Evolutionary conservation across 495 filamentous ascomycete genomes (phyloP).

Genomic region (Trichoderma reesei): DNA sequence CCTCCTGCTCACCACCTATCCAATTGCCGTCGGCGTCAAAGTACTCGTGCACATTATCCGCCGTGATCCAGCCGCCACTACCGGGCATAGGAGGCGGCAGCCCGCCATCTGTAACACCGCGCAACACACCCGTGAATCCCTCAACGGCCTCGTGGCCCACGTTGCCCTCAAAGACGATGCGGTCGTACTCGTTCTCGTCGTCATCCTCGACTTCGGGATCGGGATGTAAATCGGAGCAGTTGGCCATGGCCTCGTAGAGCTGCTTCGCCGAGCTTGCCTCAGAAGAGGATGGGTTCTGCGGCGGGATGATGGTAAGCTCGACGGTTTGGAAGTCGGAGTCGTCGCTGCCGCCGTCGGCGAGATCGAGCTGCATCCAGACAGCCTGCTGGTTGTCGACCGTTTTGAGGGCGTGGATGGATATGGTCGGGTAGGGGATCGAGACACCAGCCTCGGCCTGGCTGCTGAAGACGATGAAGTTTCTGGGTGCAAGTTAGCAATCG

Average conservation of each 20-base stretch:
- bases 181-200: conserved; percentile 43
- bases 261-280: conserved; percentile 23
- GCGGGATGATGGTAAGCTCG: conserved; percentile 67
- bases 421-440: conserved; percentile 75
- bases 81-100: conserved; percentile 72
- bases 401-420: conserved; percentile 83
- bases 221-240: conserved; percentile 83
- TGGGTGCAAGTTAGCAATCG: conserved; percentile 22
- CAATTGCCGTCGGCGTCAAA: conserved; percentile 48
- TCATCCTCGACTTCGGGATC: conserved; percentile 53
- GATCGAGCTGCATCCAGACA: conserved; percentile 73
- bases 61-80: conserved; percentile 90
- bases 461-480: conserved; percentile 66
- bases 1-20: conserved; percentile 28
- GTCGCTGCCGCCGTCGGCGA: conserved; percentile 44
- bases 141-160: conserved; percentile 33
- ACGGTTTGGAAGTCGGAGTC: conserved; percentile 63
- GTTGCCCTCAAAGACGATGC: conserved; percentile 47
- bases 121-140: conserved; percentile 36
- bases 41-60: conserved; percentile 82
- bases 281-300: conserved; percentile 15
- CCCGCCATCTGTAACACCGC: conserved; percentile 37
- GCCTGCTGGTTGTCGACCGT: conserved; percentile 44
- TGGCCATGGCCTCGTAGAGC: conserved; percentile 74
- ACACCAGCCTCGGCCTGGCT: conserved; percentile 49